Base-by-base conservation (phyloP, 345 rosid genomes). In the Gossypium arboreum region DNA sequence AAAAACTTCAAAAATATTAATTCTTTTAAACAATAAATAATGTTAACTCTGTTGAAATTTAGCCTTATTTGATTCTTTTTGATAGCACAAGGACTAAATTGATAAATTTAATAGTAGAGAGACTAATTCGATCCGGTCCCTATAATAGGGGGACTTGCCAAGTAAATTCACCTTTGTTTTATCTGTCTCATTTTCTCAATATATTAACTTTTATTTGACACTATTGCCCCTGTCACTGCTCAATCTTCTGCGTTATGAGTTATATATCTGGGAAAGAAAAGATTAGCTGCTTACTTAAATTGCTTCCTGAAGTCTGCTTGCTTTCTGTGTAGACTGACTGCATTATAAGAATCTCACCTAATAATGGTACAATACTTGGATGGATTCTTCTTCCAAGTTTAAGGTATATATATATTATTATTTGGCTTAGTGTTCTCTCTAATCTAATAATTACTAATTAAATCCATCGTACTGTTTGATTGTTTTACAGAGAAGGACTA, bases 311-410 rank as follows among this genome's bases (percentile, higher is more conserved):
- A 59, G 22, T 25, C 55, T 47, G 17, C 59, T 61, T 27, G 57
- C 29, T 79, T 27, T 17, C 63, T 45, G 5, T 83, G 78, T 83
- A 95, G 99, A 86, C 93, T 62, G 97, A 93, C 73, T 93, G 99
- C 83, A 90, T 95, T 79, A 98, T 89, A 24, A 90, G 97, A 86
- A 90, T 93, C 73, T 95, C 99, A 51, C 86, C 75, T 10, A 75
- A 81, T 73, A 90, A 86, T 55, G 98, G 97, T 57, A 63, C 76
- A 0, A 79, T 95, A 47, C 83, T 83, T 61, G 96, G 98, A 61
- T 95, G 98, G 99, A 85, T 95, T 78, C 82, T 95, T 22, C 99
- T 93, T 77, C 88, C 81, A 15, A 71, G 81, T 39, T 81, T 95
- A 84, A 92, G 99, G 99, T 93, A 24, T 75, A 58, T 65, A 17